A percentile compares a stretch with the other conserved stretches of the same genome.
These are phyloP conservation scores for Domatiomyces catenatus DNA, from an alignment of 2,329 filamentous ascomycete genomes.

Conservation along the genomic window DNA sequence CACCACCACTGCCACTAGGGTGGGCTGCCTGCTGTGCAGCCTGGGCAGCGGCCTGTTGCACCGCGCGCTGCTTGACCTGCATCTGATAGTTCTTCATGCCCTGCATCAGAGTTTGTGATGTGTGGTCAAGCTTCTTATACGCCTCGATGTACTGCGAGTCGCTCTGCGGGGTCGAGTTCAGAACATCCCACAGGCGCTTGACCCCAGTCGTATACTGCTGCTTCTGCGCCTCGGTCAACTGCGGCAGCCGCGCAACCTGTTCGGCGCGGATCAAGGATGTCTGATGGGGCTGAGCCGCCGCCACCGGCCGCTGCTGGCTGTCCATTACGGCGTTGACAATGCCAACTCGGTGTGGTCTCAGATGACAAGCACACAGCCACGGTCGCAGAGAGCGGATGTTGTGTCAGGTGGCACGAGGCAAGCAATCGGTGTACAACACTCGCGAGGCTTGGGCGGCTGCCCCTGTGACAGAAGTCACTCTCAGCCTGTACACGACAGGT, in stretches of 20 bases:
- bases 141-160: slow-evolving; percentile 36
- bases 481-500: not conserved
- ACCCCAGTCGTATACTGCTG: slow-evolving; percentile 39
- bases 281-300: slow-evolving; percentile 23
- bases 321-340: not conserved
- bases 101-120: slow-evolving; percentile 37
- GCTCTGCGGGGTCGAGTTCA: slow-evolving; percentile 34
- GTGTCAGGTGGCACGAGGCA: not conserved
- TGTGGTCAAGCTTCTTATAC: slow-evolving; percentile 35
- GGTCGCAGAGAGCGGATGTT: not conserved
- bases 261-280: slow-evolving; percentile 36
- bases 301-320: slow-evolving; percentile 3
- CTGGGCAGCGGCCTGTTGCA: slow-evolving; percentile 5
- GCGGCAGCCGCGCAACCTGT: slow-evolving; percentile 37
- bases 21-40: slow-evolving; percentile 4
- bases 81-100: slow-evolving; percentile 34
- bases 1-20: no score
- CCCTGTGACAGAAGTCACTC: not conserved
- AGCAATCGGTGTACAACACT: no score
- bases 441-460: not conserved
- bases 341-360: not conserved
- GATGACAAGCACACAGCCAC: not conserved
- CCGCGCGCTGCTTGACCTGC: slow-evolving; percentile 19
- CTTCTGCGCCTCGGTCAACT: slow-evolving; percentile 40
- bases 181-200: slow-evolving; percentile 38